Evolutionary conservation across 148 eudicot genomes (phyloP).

Genomic region (Diospyros lotus): DNA sequence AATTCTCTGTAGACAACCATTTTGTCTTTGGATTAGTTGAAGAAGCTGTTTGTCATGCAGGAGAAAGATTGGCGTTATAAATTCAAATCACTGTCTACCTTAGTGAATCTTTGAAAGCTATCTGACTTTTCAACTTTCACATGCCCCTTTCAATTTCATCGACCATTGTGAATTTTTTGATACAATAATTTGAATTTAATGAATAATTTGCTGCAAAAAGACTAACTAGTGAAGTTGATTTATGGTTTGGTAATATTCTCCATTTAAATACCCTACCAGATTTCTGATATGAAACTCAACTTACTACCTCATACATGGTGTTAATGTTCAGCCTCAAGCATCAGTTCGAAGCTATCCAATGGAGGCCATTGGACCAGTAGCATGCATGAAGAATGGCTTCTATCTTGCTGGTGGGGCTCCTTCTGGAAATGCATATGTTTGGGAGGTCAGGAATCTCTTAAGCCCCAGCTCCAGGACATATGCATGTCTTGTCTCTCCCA

Average conservation of each 20-base stretch:
- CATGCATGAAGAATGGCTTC: slow-evolving; percentile 19
- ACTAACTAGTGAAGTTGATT: not conserved
- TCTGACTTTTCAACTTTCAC: no score
- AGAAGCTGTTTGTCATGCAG: no score
- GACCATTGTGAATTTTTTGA: no score
- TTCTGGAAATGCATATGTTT: slow-evolving; percentile 21
- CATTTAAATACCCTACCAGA: not conserved
- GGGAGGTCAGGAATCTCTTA: slow-evolving; percentile 19
- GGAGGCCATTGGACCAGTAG: slow-evolving; percentile 20
- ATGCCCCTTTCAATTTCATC: no score
- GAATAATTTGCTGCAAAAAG: not conserved
- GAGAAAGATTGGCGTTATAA: no score
- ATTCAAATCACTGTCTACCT: no score
- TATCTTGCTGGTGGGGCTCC: slow-evolving; percentile 26
- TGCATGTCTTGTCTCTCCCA: not conserved
- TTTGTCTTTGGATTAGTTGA: no score
- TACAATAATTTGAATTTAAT: not conserved
- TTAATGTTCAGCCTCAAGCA: slow-evolving; percentile 18
- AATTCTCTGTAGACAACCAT: no score
- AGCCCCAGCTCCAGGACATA: not conserved
- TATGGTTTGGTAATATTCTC: not conserved
- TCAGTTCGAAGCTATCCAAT: slow-evolving; percentile 15
- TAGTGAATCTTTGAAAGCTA: no score
- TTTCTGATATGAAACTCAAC: not conserved
- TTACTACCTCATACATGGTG: not conserved